Conservation (phyloP, 805 yeast species). For the Candida quercuum region DNA sequence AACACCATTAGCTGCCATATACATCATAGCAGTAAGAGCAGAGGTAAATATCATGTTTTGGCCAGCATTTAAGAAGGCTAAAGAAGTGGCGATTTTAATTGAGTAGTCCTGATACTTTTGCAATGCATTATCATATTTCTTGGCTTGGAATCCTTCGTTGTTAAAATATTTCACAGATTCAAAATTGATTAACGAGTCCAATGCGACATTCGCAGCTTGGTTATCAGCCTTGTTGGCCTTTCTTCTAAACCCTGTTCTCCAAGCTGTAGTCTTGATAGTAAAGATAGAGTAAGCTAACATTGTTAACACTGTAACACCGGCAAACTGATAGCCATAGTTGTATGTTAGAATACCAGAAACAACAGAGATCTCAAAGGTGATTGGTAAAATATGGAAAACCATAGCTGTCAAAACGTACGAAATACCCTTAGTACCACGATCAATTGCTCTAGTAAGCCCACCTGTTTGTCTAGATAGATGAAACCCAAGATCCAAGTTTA, state of each 20-base stretch:
- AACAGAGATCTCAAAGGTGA: conserved; percentile 83
- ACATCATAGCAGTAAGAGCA: conserved; percentile 96
- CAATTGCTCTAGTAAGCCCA: conserved; percentile 93
- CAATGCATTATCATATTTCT: conserved; percentile 74
- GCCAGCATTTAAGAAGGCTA: conserved; percentile 74
- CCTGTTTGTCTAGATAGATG: conserved; percentile 93
- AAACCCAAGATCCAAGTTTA: conserved; percentile 82
- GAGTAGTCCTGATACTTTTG: conserved; percentile 62
- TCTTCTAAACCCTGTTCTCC: conserved; percentile 92
- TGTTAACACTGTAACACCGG: conserved; percentile 81
- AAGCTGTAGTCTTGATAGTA: conserved; percentile 88
- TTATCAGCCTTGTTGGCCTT: conserved; percentile 91
- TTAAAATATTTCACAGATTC: conserved; percentile 94
- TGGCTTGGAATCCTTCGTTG: conserved; percentile 75
- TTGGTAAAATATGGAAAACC: conserved; percentile 97
- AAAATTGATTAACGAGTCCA: conserved; percentile 89
- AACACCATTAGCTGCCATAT: conserved; percentile 95
- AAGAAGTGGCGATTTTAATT: conserved; percentile 77
- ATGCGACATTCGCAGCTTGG: conserved; percentile 89
- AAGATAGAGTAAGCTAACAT: conserved; percentile 86
- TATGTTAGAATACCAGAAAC: conserved; percentile 93
- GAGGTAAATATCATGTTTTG: conserved; percentile 77
- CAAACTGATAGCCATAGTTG: conserved; percentile 85
- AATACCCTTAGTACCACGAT: conserved; percentile 96
- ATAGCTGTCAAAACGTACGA: conserved; percentile 88